phyloP scores from a whole-genome alignment of 176 grass and related monocot genomes.

The Otatea glauca region DNA sequence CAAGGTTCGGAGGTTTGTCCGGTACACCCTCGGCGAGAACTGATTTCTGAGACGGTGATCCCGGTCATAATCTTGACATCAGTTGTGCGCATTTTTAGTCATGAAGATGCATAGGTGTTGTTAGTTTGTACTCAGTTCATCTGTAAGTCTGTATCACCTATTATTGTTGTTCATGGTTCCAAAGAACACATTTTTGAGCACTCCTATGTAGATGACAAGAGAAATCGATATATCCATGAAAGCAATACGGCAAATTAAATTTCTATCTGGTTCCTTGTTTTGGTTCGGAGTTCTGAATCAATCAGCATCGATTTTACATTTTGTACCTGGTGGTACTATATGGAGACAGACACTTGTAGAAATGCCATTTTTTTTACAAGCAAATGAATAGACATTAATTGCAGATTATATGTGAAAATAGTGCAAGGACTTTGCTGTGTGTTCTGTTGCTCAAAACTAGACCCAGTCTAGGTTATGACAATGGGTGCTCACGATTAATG shows the following conservation, averaged over 20 bases:
- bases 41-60: constrained; percentile 29
- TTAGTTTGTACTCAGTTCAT: constrained; percentile 52
- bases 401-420: constrained; percentile 35
- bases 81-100: constrained; percentile 60
- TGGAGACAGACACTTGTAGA: not conserved
- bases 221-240: constrained; percentile 47
- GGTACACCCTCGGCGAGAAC: constrained; percentile 88
- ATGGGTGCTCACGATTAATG: constrained; percentile 27
- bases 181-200: constrained; percentile 11
- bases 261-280: not conserved
- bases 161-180: constrained; percentile 35
- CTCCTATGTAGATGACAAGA: constrained; percentile 43
- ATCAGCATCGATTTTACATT: not conserved
- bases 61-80: constrained; percentile 6
- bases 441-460: constrained; percentile 39
- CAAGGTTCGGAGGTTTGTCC: constrained; percentile 83
- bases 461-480: not conserved
- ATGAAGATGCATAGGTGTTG: constrained; percentile 50
- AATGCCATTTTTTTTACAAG: not conserved
- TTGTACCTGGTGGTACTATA: not conserved
- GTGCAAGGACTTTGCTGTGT: constrained; percentile 18
- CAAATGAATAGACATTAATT: not conserved
- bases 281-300: not conserved
- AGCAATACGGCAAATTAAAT: constrained; percentile 30
- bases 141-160: constrained; percentile 39